Evolutionary conservation across 352 stramenopile genomes (phyloP).

Genomic region (Phytophthora crassamura): DNA sequence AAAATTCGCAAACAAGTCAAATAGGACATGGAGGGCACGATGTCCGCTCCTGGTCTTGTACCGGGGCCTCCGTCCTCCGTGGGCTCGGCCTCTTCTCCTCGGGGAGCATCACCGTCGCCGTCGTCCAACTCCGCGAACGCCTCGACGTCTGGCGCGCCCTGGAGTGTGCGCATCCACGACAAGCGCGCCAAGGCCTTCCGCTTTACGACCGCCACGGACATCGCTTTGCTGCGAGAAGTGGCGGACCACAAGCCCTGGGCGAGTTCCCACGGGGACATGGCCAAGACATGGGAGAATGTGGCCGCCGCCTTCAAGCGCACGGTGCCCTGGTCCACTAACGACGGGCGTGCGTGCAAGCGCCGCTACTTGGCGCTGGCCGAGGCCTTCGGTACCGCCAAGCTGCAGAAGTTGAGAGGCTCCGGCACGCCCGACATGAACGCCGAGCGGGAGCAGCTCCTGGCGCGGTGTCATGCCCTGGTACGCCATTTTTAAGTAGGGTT

Average conservation of each 20-base stretch:
- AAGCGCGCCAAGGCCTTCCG: constrained; percentile 38
- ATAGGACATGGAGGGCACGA: no score
- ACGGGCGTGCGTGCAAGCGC: constrained; percentile 31
- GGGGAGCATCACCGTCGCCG: neutral
- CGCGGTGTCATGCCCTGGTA: constrained; percentile 28
- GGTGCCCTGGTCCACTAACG: constrained; percentile 31
- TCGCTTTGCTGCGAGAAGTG: constrained; percentile 31
- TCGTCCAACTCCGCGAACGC: neutral
- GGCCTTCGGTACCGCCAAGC: constrained; percentile 18
- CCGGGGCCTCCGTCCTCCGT: neutral
- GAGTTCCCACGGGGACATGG: constrained; percentile 31
- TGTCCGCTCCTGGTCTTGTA: no score
- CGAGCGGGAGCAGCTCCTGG: constrained; percentile 26
- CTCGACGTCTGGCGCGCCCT: constrained; percentile 3
- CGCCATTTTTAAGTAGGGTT: neutral
- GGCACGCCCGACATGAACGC: constrained; percentile 30
- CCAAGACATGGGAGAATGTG: constrained; percentile 30
- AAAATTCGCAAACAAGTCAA: no score
- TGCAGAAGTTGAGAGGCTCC: constrained; percentile 30
- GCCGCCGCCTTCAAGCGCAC: constrained; percentile 24
- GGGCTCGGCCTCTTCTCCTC: neutral
- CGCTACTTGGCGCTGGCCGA: constrained; percentile 33
- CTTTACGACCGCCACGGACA: constrained; percentile 37
- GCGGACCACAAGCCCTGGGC: constrained; percentile 33
- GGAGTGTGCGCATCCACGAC: constrained; percentile 32